Conservation (phyloP, 2,329 filamentous ascomycete species). For the Trichophyton mentagrophytes region DNA sequence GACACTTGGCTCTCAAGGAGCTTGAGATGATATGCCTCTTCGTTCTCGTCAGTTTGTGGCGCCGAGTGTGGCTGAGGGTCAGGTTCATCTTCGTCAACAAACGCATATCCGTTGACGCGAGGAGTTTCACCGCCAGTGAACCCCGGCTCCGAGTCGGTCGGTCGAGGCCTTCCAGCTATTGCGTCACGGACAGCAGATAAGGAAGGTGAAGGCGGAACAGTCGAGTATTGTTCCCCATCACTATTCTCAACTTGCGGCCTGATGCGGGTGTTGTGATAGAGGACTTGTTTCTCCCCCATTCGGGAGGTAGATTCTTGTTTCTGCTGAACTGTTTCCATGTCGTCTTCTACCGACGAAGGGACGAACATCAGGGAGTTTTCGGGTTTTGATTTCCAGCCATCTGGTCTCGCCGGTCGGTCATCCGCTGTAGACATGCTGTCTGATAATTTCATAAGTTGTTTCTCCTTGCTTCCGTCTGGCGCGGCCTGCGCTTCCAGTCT, state of each 20-base stretch:
- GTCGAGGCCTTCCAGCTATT: slow-evolving; percentile 58
- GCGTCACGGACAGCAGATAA: slow-evolving; percentile 74
- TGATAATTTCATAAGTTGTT: slow-evolving; percentile 40
- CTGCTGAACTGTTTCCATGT: slow-evolving; percentile 49
- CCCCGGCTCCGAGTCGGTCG: slow-evolving; percentile 48
- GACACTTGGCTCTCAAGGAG: slow-evolving; percentile 20
- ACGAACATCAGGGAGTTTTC: slow-evolving; percentile 80
- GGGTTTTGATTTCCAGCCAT: slow-evolving; percentile 61
- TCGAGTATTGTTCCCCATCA: slow-evolving; percentile 22
- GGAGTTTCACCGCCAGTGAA: slow-evolving; percentile 65
- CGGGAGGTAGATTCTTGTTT: slow-evolving; percentile 56
- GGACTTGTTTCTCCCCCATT: slow-evolving; percentile 62
- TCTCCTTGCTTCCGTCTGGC: slow-evolving; percentile 46
- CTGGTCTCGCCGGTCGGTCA: slow-evolving; percentile 61
- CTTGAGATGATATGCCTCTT: slow-evolving; percentile 29
- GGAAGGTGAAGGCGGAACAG: slow-evolving; percentile 61
- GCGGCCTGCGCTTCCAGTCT: slow-evolving; percentile 54
- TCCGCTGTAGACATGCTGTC: slow-evolving; percentile 32
- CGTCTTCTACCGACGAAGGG: slow-evolving; percentile 40
- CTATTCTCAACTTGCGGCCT: slow-evolving; percentile 29
- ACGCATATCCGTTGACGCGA: slow-evolving; percentile 82
- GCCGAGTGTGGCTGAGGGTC: slow-evolving; percentile 27
- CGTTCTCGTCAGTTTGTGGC: slow-evolving; percentile 39
- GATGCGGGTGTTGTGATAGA: slow-evolving; percentile 74
- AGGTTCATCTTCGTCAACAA: slow-evolving; percentile 64